These are phyloP conservation scores for Rubia yunnanensis DNA, from an alignment of 257 asterid genomes.

Conservation along the genomic window DNA sequence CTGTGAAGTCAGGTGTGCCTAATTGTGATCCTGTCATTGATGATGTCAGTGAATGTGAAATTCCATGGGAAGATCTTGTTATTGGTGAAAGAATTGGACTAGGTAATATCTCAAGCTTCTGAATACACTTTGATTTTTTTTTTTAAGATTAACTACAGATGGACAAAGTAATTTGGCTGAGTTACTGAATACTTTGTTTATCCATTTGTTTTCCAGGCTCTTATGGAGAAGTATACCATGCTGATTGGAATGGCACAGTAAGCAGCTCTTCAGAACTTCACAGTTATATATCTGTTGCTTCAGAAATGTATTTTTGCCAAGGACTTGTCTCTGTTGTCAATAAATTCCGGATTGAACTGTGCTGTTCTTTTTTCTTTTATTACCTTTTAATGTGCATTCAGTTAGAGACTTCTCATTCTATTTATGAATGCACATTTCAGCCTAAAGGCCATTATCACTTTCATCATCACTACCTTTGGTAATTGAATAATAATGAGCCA, in stretches of 20 bases:
- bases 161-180: background rate
- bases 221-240: slow-evolving; percentile 97
- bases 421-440: background rate
- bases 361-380: background rate
- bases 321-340: background rate
- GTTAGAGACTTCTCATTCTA: background rate
- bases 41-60: slow-evolving; percentile 95
- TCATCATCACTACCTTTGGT: background rate
- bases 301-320: background rate
- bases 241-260: slow-evolving; percentile 99
- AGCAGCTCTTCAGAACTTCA: slow-evolving; percentile 24
- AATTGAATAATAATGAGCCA: background rate
- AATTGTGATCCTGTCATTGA: slow-evolving; percentile 62
- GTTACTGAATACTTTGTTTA: background rate
- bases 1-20: slow-evolving; percentile 26
- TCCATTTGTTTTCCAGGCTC: slow-evolving; percentile 50
- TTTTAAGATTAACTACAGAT: background rate
- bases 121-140: background rate
- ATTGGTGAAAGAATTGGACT: slow-evolving; percentile 97
- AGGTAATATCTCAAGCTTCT: slow-evolving; percentile 44
- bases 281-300: background rate
- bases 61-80: slow-evolving; percentile 95
- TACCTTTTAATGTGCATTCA: background rate
- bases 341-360: background rate
- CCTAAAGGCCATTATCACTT: background rate